Evolutionary conservation across 2,329 filamentous ascomycete genomes (phyloP), one percentile per base, ranked within the genome.

Genomic region (Beauveria rudraprayagi): DNA sequence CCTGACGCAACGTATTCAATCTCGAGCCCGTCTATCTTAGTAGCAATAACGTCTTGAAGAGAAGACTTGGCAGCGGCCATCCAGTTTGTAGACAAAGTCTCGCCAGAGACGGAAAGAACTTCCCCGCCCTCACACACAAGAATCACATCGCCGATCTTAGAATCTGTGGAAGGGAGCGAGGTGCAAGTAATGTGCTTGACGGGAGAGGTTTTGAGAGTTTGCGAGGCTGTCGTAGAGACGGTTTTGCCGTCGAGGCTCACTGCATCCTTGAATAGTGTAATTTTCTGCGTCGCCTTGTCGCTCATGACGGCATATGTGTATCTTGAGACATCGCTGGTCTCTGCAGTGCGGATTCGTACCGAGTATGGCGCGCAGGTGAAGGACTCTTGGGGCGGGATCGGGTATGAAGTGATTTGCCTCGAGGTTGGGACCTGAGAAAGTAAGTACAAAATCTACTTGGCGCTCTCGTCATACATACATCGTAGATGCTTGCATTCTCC

Each of bases 401-500:
- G 84, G 70, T 88, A 88, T 2, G 85, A 88, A 7, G 85, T 87
- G 66, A 88, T 79, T 63, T 87, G 75, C 63, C 82, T 78, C 6
- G 84, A 82, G 3, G 83, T 81, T 3, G 84, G 78, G 51, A 87
- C 77, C 85, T 88, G 64, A 24, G 37, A 28, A 30, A 17, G 50
- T 63, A 57, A 65, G 61, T 28, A 57, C 1, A n/a, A 6, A 30
- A 19, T 30, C 22, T 14, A 26, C 11, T 16, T 30, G 14, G 9
- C 7, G 10, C 17, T 11, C 8, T 24, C 10, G 3, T 47, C 5
- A 58, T 53, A 70, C 82, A 67, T 67, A 86, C 83, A 77, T 88
- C 83, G 67, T 88, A 88, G 47, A 88, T 80, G 66, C 85, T 87
- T 3, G 85, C 76, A 4, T 83, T 82, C 69, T 88, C 85, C 63